A percentile compares a stretch with the other conserved stretches of the same genome.
Conservation (phyloP, 140 eudicot species). For the Bidens hawaiensis region DNA sequence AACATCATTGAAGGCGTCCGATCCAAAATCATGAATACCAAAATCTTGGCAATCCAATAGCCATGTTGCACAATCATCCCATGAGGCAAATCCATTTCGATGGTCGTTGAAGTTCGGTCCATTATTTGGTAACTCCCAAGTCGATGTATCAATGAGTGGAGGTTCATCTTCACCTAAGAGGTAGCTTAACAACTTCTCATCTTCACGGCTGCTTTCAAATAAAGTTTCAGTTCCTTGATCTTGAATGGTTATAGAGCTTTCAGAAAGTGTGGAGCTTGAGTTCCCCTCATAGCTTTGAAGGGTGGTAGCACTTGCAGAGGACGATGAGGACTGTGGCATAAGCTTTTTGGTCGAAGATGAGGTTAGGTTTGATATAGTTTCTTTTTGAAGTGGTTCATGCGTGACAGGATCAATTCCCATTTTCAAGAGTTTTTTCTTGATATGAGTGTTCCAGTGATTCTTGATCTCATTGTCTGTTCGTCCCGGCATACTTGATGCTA, state of each 20-base stretch:
- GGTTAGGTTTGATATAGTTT: not conserved
- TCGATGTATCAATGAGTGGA: slow-evolving; percentile 26
- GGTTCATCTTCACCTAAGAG: slow-evolving; percentile 28
- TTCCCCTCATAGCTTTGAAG: not conserved
- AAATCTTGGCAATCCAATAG: slow-evolving; percentile 76
- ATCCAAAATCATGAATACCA: slow-evolving; percentile 65
- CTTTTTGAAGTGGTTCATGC: not conserved
- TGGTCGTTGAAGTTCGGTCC: slow-evolving; percentile 4
- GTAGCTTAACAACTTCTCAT: not conserved
- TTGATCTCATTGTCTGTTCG: not conserved
- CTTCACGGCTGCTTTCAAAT: not conserved
- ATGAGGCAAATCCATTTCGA: slow-evolving; percentile 25
- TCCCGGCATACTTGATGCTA: not conserved
- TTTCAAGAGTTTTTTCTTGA: not conserved
- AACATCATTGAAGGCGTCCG: slow-evolving; percentile 42
- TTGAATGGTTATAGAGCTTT: not conserved
- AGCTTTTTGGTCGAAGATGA: not conserved
- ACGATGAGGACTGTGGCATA: not conserved
- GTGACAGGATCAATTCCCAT: not conserved
- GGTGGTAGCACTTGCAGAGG: not conserved
- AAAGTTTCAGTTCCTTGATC: not conserved
- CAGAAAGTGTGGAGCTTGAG: not conserved
- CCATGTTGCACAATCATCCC: slow-evolving; percentile 60
- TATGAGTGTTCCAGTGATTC: not conserved
- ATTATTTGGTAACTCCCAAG: slow-evolving; percentile 45